A percentile compares a stretch with the other conserved stretches of the same genome.
Conservation (phyloP, 306 rosid genomes). For the Herpetospermum pedunculosum region DNA sequence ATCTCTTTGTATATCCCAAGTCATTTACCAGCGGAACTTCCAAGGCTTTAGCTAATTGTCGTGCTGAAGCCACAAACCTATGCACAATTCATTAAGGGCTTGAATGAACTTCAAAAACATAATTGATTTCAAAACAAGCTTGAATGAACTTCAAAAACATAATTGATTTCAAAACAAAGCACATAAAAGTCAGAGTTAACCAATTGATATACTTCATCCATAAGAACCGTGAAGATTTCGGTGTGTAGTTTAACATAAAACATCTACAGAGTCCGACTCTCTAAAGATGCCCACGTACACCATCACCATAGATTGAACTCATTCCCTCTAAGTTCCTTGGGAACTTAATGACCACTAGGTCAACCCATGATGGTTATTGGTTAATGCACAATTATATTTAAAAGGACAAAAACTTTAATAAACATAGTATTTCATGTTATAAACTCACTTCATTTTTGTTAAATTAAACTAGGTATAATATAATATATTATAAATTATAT, state of each 20-base stretch:
- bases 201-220: background rate
- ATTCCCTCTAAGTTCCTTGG: too few species aligned
- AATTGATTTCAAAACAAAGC: background rate
- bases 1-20: constrained; percentile 97
- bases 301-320: too few species aligned
- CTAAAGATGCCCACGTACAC: background rate
- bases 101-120: background rate
- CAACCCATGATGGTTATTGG: too few species aligned
- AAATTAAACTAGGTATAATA: too few species aligned
- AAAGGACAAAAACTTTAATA: too few species aligned
- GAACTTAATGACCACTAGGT: background rate
- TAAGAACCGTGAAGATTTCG: background rate
- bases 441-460: too few species aligned
- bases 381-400: too few species aligned
- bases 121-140: too few species aligned
- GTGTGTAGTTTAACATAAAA: background rate
- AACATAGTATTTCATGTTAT: too few species aligned
- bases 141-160: background rate
- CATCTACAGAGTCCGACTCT: background rate
- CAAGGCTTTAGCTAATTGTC: constrained; percentile 89
- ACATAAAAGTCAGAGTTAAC: background rate
- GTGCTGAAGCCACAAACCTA: constrained; percentile 88
- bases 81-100: constrained; percentile 10
- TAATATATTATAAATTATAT: too few species aligned
- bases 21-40: constrained; percentile 98